Conservation (phyloP, 1,139 yeast genomes). For the Kurtzmaniella quercitrusa region DNA sequence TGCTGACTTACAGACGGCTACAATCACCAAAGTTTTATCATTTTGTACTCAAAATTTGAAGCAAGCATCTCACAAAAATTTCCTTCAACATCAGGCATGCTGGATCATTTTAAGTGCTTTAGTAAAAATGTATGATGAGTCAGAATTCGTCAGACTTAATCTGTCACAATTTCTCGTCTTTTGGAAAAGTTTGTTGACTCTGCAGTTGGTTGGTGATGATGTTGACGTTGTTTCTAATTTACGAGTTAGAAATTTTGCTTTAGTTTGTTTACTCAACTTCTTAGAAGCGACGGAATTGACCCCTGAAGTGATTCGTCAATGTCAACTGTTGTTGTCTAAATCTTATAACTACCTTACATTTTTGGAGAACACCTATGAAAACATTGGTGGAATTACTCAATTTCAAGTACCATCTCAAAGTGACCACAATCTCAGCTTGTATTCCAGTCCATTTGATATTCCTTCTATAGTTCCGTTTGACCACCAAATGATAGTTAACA, state of each 20-base stretch:
- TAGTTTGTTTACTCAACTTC: conserved; percentile 39
- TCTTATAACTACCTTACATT: conserved; percentile 40
- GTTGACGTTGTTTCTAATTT: conserved; percentile 35
- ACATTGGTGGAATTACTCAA: conserved; percentile 31
- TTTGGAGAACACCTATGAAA: conserved; percentile 37
- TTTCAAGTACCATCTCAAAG: conserved; percentile 22
- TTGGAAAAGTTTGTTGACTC: conserved; percentile 79
- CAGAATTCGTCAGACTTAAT: conserved; percentile 61
- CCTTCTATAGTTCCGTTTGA: conserved; percentile 21
- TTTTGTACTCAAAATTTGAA: conserved; percentile 47
- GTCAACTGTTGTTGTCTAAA: conserved; percentile 40
- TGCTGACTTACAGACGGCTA: conserved; percentile 36
- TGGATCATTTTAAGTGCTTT: conserved; percentile 81
- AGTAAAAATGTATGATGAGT: conserved; percentile 61
- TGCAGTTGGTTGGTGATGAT: conserved; percentile 32
- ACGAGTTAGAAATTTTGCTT: conserved; percentile 36
- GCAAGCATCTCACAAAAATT: conserved; percentile 21
- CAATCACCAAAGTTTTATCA: conserved; percentile 40
- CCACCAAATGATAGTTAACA: conserved; percentile 27
- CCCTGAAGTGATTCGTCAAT: conserved; percentile 41
- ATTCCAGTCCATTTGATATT: conserved; percentile 17
- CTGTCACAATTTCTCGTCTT: conserved; percentile 70
- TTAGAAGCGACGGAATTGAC: conserved; percentile 35
- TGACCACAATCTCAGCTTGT: conserved; percentile 29
- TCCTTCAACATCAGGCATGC: conserved; percentile 26